Evolutionary conservation across 441 rosid genomes (phyloP), one percentile per base, ranked within the genome.

Genomic region (Melastoma candidum): DNA sequence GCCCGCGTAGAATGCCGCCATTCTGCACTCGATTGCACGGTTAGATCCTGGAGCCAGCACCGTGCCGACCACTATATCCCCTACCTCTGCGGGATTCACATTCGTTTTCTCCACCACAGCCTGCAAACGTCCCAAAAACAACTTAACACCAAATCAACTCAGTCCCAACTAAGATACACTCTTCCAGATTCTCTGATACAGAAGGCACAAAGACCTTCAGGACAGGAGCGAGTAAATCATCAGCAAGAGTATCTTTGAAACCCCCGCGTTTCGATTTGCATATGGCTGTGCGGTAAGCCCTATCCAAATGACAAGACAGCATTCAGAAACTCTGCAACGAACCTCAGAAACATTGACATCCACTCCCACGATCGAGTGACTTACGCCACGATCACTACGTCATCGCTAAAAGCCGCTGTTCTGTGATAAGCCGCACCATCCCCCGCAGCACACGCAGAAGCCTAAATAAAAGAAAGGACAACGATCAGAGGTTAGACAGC

Each of bases 1-100:
- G 58, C 99, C 97, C 12, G 99, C 99, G 51, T 84, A 93, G 71
- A 93, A 93, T 45, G 99, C 93, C 73, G 97, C 79, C 96, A 93
- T 93, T 76, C 93, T 77, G 77, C 96, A 93, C 67, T 93, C 97
- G 10, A 84, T 80, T 0, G 95, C 99, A 64, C 99, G 76, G 68
- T 78, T 87, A 54, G 99, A 86, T 26, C 95, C 99, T 0, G 96
- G 87, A 9, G 95, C 97, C 78, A 93, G 56, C 44, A 92, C 98
- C 2, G 98, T 76, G 54, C 98, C 98, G 56, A 92, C 95, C 1
- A 92, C 90, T 76, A 92, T 92, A 71, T 92, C 98, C 44, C 98
- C 98, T 12, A 92, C 87, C 63, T 92, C 97, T 68, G 75, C 75
- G 7, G 98, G 97, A 66, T 88, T 73, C 48, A 88, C 14, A 46